Evolutionary conservation across 2,329 filamentous ascomycete genomes (phyloP), one percentile per base, ranked within the genome.

Genomic region (Blastomyces percursus): DNA sequence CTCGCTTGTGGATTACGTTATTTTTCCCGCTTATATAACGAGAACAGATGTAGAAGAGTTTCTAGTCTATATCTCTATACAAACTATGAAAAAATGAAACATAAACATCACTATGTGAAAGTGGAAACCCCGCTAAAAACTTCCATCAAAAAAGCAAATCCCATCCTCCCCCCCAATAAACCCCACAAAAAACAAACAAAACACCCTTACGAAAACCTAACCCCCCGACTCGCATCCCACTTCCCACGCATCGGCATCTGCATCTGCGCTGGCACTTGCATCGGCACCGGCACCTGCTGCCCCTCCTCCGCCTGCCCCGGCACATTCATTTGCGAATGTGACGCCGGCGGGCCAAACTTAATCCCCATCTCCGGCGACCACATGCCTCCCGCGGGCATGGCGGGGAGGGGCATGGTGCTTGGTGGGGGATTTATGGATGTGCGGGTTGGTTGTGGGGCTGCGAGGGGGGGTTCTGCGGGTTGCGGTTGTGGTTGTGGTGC

Each of bases 291-390:
- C 64, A 60, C 65, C 14, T 51, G 52, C 19, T 56, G 52, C 40
- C 2, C 9, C 30, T 38, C 30, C 52, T 35, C 11, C 2, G 27
- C 3, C 19, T 38, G 52, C 19, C 14, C 30, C 52, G 42, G 24
- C 21, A 1, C 55, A 42, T 38, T 44, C 35, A 35, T 58, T 21
- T 38, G 21, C 27, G 27, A 2, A 30, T 30, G 27, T 27, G 30
- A 16, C 27, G 24, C 38, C 19, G 38, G 40, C 2, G n/a, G 2
- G 4, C 58, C 69, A 19, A 96, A 96, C 63, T 86, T 86, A 69
- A 96, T 94, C 0, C 88, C 89, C 80, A 90, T 86, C 1, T 87
- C 86, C 0, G 91, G 90, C 62, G 84, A 86, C 91, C 91, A 96
- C 72, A 89, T 85, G 7, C 82, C 76, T 68, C 82, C 74, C 65